A percentile compares a stretch with the other conserved stretches of the same genome.
Evolutionary conservation across 1,284 basidiomycete genomes (phyloP).

Genomic region (Singerocomus inundabilis): DNA sequence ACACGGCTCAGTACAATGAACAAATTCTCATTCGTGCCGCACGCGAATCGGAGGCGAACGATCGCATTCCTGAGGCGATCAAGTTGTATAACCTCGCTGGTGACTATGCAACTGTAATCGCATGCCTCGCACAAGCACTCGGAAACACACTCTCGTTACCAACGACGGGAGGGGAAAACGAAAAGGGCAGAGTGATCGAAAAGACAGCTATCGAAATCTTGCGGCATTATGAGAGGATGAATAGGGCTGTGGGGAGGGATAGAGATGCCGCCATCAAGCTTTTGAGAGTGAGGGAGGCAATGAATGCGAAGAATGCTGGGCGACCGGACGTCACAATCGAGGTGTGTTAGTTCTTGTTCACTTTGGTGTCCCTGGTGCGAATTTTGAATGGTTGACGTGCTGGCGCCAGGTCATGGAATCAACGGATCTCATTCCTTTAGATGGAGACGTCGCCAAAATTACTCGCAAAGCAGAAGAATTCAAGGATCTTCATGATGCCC

Average conservation of each 20-base stretch:
- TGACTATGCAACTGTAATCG: conserved; percentile 86
- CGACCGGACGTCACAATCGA: conserved; percentile 79
- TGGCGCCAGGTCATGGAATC: conserved; percentile 76
- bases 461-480: conserved; percentile 90
- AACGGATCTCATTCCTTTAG: conserved; percentile 87
- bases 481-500: conserved; percentile 80
- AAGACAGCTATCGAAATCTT: conserved; percentile 82
- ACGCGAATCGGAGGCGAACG: conserved; percentile 70
- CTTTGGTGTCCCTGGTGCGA: not conserved
- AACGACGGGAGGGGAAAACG: conserved; percentile 58
- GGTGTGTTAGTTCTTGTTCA: conserved; percentile 44
- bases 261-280: conserved; percentile 76
- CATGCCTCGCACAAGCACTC: conserved; percentile 85
- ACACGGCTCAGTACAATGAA: conserved; percentile 73
- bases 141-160: conserved; percentile 81
- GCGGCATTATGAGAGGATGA: conserved; percentile 83
- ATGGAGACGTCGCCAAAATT: conserved; percentile 83
- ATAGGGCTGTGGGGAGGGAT: conserved; percentile 73
- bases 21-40: conserved; percentile 85
- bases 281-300: conserved; percentile 80
- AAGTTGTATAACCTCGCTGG: conserved; percentile 95
- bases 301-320: conserved; percentile 73
- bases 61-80: conserved; percentile 87
- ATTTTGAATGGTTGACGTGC: not conserved
- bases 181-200: conserved; percentile 71